phyloP scores from a whole-genome alignment of 768 basidiomycete species.

The Rickenella mellea region DNA sequence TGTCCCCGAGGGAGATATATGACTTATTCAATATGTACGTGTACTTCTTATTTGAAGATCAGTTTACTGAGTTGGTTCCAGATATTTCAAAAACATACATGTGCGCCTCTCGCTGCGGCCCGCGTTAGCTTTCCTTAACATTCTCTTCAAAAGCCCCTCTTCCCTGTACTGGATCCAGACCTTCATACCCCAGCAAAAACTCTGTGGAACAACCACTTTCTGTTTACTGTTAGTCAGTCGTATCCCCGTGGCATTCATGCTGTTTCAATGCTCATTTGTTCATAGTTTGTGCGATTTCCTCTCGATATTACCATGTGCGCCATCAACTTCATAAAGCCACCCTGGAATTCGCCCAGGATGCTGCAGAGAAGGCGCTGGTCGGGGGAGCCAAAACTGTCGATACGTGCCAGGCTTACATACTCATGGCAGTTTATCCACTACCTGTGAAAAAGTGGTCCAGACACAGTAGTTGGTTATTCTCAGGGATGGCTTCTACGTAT shows the following conservation, averaged over 20 bases:
- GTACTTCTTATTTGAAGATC: slow-evolving; percentile 9
- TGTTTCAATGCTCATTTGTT: too few species aligned
- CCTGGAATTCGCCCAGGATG: slow-evolving; percentile 47
- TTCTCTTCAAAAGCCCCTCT: slow-evolving; percentile 10
- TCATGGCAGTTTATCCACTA: slow-evolving; percentile 54
- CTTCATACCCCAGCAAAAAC: slow-evolving; percentile 29
- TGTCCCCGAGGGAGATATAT: slow-evolving; percentile 42
- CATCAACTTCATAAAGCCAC: background rate
- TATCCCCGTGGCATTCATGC: background rate
- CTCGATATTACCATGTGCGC: slow-evolving; percentile 34
- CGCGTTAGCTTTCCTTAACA: background rate
- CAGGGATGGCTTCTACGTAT: slow-evolving; percentile 62
- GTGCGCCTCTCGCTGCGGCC: background rate
- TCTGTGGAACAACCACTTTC: slow-evolving; percentile 27
- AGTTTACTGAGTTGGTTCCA: background rate
- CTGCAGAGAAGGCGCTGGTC: slow-evolving; percentile 49
- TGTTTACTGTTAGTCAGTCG: slow-evolving; percentile 18
- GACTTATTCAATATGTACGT: slow-evolving; percentile 46
- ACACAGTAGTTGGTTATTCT: slow-evolving; percentile 63
- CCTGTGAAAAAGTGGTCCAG: slow-evolving; percentile 61
- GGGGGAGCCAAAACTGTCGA: slow-evolving; percentile 64
- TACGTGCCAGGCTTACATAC: slow-evolving; percentile 66
- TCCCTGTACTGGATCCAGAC: slow-evolving; percentile 25
- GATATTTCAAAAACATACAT: too few species aligned
- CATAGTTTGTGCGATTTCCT: slow-evolving; percentile 19